Evolutionary conservation across 2,329 filamentous ascomycete genomes (phyloP), one percentile per base, ranked within the genome.

Genomic region (Pseudopyricularia cyperi): DNA sequence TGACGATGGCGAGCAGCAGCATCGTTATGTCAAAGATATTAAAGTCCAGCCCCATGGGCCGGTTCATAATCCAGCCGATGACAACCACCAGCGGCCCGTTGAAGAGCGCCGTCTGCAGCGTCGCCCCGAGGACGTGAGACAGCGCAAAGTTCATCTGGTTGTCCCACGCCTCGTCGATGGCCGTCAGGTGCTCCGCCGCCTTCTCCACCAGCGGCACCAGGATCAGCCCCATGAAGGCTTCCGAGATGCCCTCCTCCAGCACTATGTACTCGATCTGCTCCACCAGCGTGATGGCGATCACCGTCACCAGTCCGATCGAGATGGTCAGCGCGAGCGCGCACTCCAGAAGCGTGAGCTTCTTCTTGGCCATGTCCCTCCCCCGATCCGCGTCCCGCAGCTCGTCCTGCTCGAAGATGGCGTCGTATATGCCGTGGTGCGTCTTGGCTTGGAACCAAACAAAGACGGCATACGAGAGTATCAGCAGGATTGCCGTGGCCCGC

Each of bases 91-190:
- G 75, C 0, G 90, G 89, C 0, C 83, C 88, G 63, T 94, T 95
- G 62, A 95, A 81, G 32, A 95, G 76, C 1, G 89, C 88, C 0
- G 90, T 96, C 68, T 95, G 90, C 54, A 95, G 84, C 1, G 87
- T 91, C 2, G 89, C 83, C 47, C 88, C 89, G 42, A 95, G 80
- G 51, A 93, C 87, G 64, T 95, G 89, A 46, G 87, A 85, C 26
- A 93, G 75, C 0, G 88, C 87, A 66, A 90, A 83, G 69, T 93
- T 93, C 75, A 90, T 89, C 63, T 85, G 82, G 63, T 87, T 80
- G 59, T 88, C 85, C 74, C 82, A 91, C 24, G 88, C 88, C 72
- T 94, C 88, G 59, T 93, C 87, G 54, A 94, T 74, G 42, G 87
- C 86, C 2, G 86, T 90, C 47, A 94, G 70, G 66, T 94, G 88